Evolutionary conservation across 2,329 filamentous ascomycete species (phyloP).

Genomic region (Penicillium sp.): DNA sequence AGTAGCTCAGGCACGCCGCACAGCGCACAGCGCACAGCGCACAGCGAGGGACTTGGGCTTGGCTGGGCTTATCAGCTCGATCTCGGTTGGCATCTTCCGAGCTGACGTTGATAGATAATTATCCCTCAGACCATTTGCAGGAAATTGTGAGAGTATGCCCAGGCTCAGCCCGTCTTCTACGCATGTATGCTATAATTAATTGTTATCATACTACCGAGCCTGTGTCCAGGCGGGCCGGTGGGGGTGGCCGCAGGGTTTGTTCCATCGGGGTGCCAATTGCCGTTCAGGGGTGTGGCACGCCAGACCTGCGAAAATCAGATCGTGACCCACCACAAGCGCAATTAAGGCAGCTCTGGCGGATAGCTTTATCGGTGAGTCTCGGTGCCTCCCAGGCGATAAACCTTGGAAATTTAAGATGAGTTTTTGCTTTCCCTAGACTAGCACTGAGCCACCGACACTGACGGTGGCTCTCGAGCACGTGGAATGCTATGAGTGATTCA

Average conservation of each 20-base stretch:
- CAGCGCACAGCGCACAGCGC: no score
- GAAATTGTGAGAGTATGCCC: no score
- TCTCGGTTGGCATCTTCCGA: slow-evolving; percentile 9
- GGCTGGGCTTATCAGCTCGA: slow-evolving; percentile 16
- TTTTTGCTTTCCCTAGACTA: not conserved
- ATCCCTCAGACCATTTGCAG: not conserved
- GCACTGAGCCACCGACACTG: no score
- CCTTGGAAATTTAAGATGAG: no score
- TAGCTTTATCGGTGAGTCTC: not conserved
- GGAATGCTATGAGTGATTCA: no score
- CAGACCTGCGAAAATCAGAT: not conserved
- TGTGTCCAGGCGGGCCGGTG: not conserved
- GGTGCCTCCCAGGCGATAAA: not conserved
- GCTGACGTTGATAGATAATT: not conserved
- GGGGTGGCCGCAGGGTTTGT: not conserved
- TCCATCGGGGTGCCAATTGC: slow-evolving; percentile 10
- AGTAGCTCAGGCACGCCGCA: no score
- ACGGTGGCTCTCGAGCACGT: no score
- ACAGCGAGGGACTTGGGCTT: not conserved
- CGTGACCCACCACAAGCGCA: slow-evolving; percentile 6
- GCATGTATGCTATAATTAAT: not conserved
- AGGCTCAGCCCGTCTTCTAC: not conserved
- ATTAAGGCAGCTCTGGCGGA: not conserved
- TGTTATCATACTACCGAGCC: not conserved
- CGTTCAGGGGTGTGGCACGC: slow-evolving; percentile 10